Base-by-base conservation (phyloP, 2,329 filamentous ascomycete genomes). In the Fusarium udum region DNA sequence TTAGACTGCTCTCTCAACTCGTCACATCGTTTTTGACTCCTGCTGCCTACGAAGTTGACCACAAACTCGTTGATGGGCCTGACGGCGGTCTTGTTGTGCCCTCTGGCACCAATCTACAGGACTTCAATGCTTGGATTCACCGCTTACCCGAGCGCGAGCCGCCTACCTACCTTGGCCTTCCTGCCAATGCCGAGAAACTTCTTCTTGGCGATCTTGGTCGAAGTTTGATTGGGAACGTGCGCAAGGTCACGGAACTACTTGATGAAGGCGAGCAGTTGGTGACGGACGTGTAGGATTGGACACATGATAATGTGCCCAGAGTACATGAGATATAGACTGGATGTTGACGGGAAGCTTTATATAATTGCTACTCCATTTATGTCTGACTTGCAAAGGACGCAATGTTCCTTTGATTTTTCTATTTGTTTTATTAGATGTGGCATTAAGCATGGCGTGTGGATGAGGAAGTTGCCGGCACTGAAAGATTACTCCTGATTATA, bases 131-230 rank as follows among this genome's bases (percentile, higher is more conserved):
- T 42, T 99, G 97, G 97, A 94, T 99, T 70, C 93, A 97, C 78
- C 90, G 90, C 69, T 86, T 99, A 70, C 96, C 96, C 0, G 96
- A 99, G 87, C 91, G 96, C 78, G 96, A 99, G 82, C 97, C 97
- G 34, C 96, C 96, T 9, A 97, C 95, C 2, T 99, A 97, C 80
- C 87, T 99, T 22, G 97, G 96, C 28, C 84, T 99, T 75, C 96
- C 96, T 40, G 94, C 94, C 34, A 98, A 99, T 81, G 96, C 96
- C 26, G 96, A 99, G 90, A 99, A 98, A 84, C 81, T 99, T 80
- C 83, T 99, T 77, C 87, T 99, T 37, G 93, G 97, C 20, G 95
- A 94, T 6, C 91, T 97, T 78, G 97, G 95, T 48, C 89, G 90
- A 79, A 93, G 92, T 78, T 91, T 98, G 89, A 91, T 98, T 77